Percentiles rank a stretch among this genome's conserved stretches.
Evolutionary conservation across 1,284 basidiomycete genomes (phyloP).

Genomic region (Trametes pubescens): DNA sequence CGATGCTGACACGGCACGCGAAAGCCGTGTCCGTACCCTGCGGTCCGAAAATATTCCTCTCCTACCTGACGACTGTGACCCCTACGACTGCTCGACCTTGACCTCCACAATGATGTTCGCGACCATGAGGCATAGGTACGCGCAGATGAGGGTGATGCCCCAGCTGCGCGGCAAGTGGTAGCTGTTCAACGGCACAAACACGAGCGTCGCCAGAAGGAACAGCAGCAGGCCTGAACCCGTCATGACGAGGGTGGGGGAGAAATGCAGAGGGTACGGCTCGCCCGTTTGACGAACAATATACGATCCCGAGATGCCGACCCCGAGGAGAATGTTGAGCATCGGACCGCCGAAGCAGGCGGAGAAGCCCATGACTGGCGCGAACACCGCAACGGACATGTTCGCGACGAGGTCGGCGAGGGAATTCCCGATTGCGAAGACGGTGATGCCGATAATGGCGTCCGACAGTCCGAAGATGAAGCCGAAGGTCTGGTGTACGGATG

Average conservation of each 20-base stretch:
- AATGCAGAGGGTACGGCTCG: constrained; percentile 74
- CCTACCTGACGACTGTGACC: not conserved
- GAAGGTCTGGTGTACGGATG: constrained; percentile 66
- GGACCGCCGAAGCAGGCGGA: constrained; percentile 94
- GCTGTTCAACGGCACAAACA: constrained; percentile 86
- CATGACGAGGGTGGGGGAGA: constrained; percentile 86
- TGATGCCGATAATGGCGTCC: constrained; percentile 97
- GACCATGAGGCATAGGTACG: constrained; percentile 78
- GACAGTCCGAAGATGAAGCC: constrained; percentile 94
- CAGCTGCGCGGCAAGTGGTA: constrained; percentile 83
- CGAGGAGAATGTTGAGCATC: constrained; percentile 97
- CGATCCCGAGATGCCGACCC: constrained; percentile 82
- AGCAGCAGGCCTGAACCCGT: constrained; percentile 81
- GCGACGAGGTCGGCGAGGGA: constrained; percentile 96
- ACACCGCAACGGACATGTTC: constrained; percentile 92
- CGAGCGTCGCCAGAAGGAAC: constrained; percentile 79
- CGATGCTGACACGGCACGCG: constrained; percentile 1
- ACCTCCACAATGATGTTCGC: constrained; percentile 82
- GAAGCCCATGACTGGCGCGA: constrained; percentile 90
- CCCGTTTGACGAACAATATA: constrained; percentile 71
- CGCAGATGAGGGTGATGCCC: constrained; percentile 81
- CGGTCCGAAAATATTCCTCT: not conserved
- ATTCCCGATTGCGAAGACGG: constrained; percentile 96
- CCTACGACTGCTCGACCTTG: constrained; percentile 21
- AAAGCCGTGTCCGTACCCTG: not conserved